Evolutionary conservation across 2,329 filamentous ascomycete genomes (phyloP).

Genomic region (Sporothrix euskadiensis): DNA sequence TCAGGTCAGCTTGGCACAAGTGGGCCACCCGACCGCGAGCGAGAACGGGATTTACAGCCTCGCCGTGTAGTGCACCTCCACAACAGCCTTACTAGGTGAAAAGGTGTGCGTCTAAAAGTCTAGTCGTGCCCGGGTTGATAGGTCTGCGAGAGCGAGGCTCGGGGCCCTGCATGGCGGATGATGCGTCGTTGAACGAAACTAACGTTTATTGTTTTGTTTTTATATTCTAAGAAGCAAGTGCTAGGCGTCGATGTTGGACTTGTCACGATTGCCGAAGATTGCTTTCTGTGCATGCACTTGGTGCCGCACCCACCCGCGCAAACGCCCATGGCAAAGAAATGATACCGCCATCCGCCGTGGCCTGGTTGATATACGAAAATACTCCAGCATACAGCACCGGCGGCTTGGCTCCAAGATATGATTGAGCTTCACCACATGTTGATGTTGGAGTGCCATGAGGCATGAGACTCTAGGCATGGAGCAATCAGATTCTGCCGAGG

Average conservation of each 20-base stretch:
- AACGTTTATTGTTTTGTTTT: neutral
- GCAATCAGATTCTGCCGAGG: no score
- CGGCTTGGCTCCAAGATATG: neutral
- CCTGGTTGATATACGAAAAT: neutral
- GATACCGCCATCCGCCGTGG: neutral
- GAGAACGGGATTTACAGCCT: conserved; percentile 1
- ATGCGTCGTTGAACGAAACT: neutral
- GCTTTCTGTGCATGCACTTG: neutral
- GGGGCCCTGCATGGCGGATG: neutral
- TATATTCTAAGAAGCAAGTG: neutral
- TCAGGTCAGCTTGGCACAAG: neutral
- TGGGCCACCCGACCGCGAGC: neutral
- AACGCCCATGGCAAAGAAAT: neutral
- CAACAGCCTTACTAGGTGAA: neutral
- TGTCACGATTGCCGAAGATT: neutral
- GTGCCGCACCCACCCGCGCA: neutral
- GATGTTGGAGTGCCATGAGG: neutral
- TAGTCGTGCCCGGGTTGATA: neutral
- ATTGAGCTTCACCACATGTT: neutral
- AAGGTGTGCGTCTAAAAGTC: conserved; percentile 9
- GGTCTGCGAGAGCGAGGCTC: neutral
- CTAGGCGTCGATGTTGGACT: neutral
- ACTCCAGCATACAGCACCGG: neutral
- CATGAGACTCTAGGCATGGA: neutral
- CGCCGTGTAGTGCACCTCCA: neutral